Base-by-base conservation (phyloP, 768 basidiomycete genomes). In the Tephrocybe sp. region DNA sequence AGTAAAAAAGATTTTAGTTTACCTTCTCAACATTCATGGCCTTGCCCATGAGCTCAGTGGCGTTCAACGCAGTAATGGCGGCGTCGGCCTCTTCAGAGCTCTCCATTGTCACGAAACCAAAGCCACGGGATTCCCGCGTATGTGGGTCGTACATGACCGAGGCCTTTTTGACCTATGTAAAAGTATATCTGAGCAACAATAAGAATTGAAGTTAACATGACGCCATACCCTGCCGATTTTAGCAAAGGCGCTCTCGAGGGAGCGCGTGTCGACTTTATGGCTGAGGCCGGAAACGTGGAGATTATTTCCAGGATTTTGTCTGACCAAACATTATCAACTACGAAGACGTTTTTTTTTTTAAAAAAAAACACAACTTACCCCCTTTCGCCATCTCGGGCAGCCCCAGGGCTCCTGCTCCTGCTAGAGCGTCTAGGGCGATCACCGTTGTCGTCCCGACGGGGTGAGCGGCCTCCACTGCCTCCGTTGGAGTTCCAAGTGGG, bases 11-110 rank as follows among this genome's bases (percentile, higher is more conserved):
- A n/a, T n/a, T n/a, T n/a, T n/a, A n/a, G n/a, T n/a, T n/a, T n/a
- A 89, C 92, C 77, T 87, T 94, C 73, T 94, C 90, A n/a, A 99
- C 89, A 52, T 78, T 89, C 48, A 93, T 78, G 26, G 79, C 74
- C 72, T 93, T 95, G 48, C 96, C 97, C 77, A 88, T 84, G 39
- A 98, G 67, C 35, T 93, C 92, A 41, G 89, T 87, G 19, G 79
- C 79, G 65, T 92, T 89, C 48, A 98, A 73, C 5, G 85, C 87
- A 32, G 89, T 83, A 55, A 98, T 84, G 49, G 89, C 92, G 39
- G 92, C 92, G 39, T 95, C 90, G 5, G 96, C 97, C 61, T 97
- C 96, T 61, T 96, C 95, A 7, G 57, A 65, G 20, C 81, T 79
- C 66, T 74, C 77, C 77, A 75, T 77, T 33, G 72, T 77, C 67